A percentile compares a stretch with the other conserved stretches of the same genome.
Conservation (phyloP, 2,329 filamentous ascomycete species). For the Trichoderma sp. region DNA sequence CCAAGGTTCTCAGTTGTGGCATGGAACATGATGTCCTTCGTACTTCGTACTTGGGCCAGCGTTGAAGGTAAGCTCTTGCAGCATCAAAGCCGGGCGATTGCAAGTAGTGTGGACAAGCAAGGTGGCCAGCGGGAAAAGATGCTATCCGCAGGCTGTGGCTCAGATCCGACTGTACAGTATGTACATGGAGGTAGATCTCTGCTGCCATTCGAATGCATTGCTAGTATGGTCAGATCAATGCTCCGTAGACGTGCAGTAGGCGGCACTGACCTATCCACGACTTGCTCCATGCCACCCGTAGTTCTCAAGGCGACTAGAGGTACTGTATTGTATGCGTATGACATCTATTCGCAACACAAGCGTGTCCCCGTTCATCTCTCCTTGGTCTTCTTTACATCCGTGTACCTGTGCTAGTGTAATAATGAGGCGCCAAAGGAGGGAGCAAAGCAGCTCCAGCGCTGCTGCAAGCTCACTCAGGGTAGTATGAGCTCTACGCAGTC, state of each 20-base stretch:
- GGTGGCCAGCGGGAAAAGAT: background rate
- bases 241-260: slow-evolving; percentile 9
- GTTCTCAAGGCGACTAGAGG: background rate
- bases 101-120: background rate
- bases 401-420: background rate
- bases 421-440: background rate
- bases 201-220: background rate
- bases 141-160: background rate
- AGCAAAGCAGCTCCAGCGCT: background rate
- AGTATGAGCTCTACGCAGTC: background rate
- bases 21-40: background rate
- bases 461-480: background rate
- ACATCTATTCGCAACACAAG: background rate
- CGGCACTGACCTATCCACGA: background rate
- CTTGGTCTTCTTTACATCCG: background rate
- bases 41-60: too few species aligned
- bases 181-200: background rate
- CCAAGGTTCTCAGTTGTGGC: background rate
- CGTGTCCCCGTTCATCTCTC: background rate
- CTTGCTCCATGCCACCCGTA: background rate
- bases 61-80: background rate
- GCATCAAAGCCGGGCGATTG: background rate
- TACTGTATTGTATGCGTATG: background rate
- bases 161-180: background rate
- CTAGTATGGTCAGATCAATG: background rate